Percentiles rank a stretch among this genome's conserved stretches.
Conservation (phyloP, 2,329 filamentous ascomycete species). For the Fusarium xyrophilum region DNA sequence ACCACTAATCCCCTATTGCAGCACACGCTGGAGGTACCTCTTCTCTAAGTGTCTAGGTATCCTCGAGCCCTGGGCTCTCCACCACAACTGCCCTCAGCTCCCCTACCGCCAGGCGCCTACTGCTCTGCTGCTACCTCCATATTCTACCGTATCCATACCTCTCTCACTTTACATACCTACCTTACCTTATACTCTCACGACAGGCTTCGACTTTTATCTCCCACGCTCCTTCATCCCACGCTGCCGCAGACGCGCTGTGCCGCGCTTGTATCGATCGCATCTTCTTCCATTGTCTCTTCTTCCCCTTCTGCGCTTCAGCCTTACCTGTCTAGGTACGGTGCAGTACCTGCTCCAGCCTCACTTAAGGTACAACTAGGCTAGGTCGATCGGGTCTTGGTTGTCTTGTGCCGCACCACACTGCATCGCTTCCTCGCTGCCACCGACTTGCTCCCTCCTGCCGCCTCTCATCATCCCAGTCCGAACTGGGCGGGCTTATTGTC, state of each 20-base stretch:
- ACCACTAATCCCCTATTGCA: slow-evolving; percentile 27
- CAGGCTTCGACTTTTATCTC: slow-evolving; percentile 42
- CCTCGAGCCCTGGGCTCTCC: slow-evolving; percentile 20
- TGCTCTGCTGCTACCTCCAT: slow-evolving; percentile 29
- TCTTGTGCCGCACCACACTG: slow-evolving; percentile 32
- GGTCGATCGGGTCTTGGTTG: slow-evolving; percentile 31
- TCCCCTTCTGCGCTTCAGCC: slow-evolving; percentile 28
- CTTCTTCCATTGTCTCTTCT: slow-evolving; percentile 31
- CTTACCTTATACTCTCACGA: slow-evolving; percentile 34
- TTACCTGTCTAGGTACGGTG: slow-evolving; percentile 28
- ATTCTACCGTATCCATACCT: slow-evolving; percentile 31
- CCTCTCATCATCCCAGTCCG: slow-evolving; percentile 32
- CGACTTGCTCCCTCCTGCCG: slow-evolving; percentile 37
- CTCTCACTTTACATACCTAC: slow-evolving; percentile 9
- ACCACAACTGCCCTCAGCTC: slow-evolving; percentile 37
- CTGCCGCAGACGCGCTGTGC: slow-evolving; percentile 39
- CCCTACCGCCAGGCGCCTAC: slow-evolving; percentile 38
- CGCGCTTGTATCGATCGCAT: slow-evolving; percentile 33
- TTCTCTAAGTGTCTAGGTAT: slow-evolving; percentile 4
- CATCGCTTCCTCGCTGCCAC: slow-evolving; percentile 41
- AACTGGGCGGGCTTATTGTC: slow-evolving; percentile 34
- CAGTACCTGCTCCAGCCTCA: slow-evolving; percentile 37
- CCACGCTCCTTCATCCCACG: slow-evolving; percentile 41
- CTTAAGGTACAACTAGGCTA: slow-evolving; percentile 18
- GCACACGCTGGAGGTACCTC: slow-evolving; percentile 2